Evolutionary conservation across 495 filamentous ascomycete species (phyloP), one percentile per base, ranked within the genome.

Genomic region (Neurospora tetraspora): DNA sequence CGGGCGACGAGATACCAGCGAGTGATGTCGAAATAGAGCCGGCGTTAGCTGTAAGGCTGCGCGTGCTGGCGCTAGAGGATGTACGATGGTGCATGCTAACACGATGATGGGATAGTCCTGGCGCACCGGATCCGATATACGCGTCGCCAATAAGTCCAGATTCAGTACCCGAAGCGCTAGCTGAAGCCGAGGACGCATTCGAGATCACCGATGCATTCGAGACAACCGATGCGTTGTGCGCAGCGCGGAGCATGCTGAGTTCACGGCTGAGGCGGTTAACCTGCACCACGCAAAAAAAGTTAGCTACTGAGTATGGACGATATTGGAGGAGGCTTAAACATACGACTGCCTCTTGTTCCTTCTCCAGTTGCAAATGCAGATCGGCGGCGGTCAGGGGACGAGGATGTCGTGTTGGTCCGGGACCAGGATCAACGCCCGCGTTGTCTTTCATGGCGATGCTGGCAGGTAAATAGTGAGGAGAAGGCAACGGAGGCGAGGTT

Each of bases 291-390:
- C 53, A 65, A 1, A 12, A 36, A 5, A 20, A 8, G 34, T 75
- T 38, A 75, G 73, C 38, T 69, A 38, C 16, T 31, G 16, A 20
- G 39, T 16, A 40, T 27, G 11, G 16, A 18, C 39, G 31, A 70
- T 23, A 72, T 40, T 8, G 7, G 42, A n/a, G n/a, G 18, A 8
- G 39, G 16, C 53, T 20, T 6, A 10, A 42, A 83, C 88, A 71
- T 86, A 95, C 94, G 77, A 97, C 90, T n/a, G 93, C 91, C 80
- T 98, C 94, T 78, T 98, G 94, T 77, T 97, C 94, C 78, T 94
- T 93, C 82, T 98, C 94, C 43, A 97, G 85, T 80, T 94, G 88
- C 74, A 91, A 82, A 81, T 97, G 93, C 45, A 98, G 84, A 78
- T 97, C 94, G 2, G 92, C 92, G 11, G 93, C 90, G 0, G 94